These are phyloP conservation scores for Martiniozyma asiatica DNA, from an alignment of 1,139 yeast species.

Conservation along the genomic window DNA sequence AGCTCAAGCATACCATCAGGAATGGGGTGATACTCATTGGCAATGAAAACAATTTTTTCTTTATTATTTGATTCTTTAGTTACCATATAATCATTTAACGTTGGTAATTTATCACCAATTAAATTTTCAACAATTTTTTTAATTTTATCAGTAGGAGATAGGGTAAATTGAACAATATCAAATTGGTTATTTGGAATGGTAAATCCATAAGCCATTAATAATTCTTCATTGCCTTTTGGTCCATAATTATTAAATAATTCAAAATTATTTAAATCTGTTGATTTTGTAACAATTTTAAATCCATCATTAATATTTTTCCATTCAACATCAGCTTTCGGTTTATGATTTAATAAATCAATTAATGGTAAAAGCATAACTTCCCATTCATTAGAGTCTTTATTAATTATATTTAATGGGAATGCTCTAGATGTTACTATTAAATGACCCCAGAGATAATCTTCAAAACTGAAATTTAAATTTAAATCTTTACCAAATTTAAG, in stretches of 20 bases:
- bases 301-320: slow-evolving; percentile 32
- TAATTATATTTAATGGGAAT: slow-evolving; percentile 52
- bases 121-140: slow-evolving; percentile 7
- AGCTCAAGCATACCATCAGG: slow-evolving; percentile 39
- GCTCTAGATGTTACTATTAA: slow-evolving; percentile 70
- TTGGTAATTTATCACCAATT: slow-evolving; percentile 34
- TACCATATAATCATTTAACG: slow-evolving; percentile 33
- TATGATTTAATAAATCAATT: slow-evolving; percentile 67
- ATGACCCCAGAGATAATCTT: slow-evolving; percentile 64
- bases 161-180: slow-evolving; percentile 37
- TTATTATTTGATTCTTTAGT: slow-evolving; percentile 23
- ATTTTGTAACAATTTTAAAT: slow-evolving; percentile 17
- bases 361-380: slow-evolving; percentile 69
- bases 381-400: slow-evolving; percentile 22
- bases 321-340: slow-evolving; percentile 43
- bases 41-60: slow-evolving; percentile 31
- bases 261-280: slow-evolving; percentile 8
- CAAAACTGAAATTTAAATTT: too few relatives aligned
- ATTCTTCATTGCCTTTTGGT: slow-evolving; percentile 76
- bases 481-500: slow-evolving; percentile 4
- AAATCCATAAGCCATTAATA: slow-evolving; percentile 59
- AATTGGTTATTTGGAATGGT: slow-evolving; percentile 46
- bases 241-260: slow-evolving; percentile 78
- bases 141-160: slow-evolving; percentile 28
- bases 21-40: slow-evolving; percentile 32